Conservation (phyloP, 345 rosid genomes). For the Citrus medica region DNA sequence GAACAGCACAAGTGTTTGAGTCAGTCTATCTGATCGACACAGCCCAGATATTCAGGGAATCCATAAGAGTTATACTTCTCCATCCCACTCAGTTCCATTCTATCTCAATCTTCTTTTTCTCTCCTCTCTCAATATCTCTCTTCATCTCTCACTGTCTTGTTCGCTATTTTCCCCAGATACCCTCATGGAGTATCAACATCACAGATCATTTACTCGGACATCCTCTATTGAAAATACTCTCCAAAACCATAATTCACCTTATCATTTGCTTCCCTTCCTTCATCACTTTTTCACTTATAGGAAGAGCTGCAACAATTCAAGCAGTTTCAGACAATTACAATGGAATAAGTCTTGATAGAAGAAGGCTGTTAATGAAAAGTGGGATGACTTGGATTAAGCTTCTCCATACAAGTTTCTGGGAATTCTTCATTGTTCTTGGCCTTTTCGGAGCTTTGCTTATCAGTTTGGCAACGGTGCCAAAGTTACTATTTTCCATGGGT, state of each 20-base stretch:
- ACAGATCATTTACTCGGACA: constrained; percentile 11
- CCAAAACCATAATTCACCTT: constrained; percentile 19
- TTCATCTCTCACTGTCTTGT: constrained; percentile 28
- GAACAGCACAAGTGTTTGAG: constrained; percentile 14
- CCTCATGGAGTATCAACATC: constrained; percentile 3
- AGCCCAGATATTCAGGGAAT: constrained; percentile 25
- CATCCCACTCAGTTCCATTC: constrained; percentile 29
- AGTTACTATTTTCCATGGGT: not conserved
- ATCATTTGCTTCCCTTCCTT: constrained; percentile 29
- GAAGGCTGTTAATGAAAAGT: constrained; percentile 21
- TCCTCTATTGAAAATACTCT: constrained; percentile 9
- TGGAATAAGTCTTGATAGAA: constrained; percentile 22
- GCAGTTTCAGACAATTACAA: constrained; percentile 33
- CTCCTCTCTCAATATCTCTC: constrained; percentile 29
- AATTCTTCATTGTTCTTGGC: constrained; percentile 15
- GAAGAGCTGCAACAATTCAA: constrained; percentile 28
- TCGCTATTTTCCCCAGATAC: constrained; percentile 16
- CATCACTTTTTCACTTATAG: constrained; percentile 24
- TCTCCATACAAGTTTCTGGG: constrained; percentile 28
- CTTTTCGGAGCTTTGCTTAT: constrained; percentile 15
- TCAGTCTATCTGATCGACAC: constrained; percentile 20
- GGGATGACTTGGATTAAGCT: constrained; percentile 28
- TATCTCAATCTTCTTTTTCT: constrained; percentile 27
- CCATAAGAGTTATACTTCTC: constrained; percentile 30
- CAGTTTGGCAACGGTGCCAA: constrained; percentile 13